Percentiles rank a stretch among this genome's conserved stretches.
Evolutionary conservation across 331 rosid genomes (phyloP).

Genomic region (Rhamnella rubrinervis): DNA sequence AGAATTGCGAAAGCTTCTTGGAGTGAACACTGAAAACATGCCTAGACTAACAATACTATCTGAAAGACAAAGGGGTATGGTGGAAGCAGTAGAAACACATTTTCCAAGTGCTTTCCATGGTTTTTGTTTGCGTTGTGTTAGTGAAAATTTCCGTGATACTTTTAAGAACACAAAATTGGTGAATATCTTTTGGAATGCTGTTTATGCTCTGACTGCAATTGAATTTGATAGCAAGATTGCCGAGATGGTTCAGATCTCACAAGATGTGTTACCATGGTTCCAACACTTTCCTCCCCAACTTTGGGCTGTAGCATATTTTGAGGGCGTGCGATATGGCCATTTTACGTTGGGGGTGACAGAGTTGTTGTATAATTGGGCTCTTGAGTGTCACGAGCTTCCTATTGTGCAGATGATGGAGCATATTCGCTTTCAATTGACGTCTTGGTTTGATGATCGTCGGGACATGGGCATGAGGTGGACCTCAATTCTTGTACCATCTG

Average conservation of each 20-base stretch:
- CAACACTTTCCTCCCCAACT: conserved; percentile 85
- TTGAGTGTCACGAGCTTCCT: conserved; percentile 96
- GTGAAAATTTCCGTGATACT: conserved; percentile 90
- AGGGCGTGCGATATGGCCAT: conserved; percentile 91
- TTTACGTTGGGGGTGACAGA: conserved; percentile 86
- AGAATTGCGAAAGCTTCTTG: conserved; percentile 88
- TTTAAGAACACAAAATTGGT: conserved; percentile 94
- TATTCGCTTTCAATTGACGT: conserved; percentile 64
- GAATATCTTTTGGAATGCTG: conserved; percentile 97
- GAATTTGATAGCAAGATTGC: conserved; percentile 87
- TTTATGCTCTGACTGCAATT: conserved; percentile 87
- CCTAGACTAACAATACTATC: conserved; percentile 91
- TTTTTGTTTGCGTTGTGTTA: conserved; percentile 79
- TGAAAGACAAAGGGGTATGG: conserved; percentile 78
- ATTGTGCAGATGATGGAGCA: conserved; percentile 96
- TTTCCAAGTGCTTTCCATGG: conserved; percentile 94
- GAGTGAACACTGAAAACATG: conserved; percentile 94
- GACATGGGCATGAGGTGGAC: conserved; percentile 75
- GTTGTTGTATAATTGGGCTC: conserved; percentile 93
- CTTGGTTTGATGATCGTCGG: conserved; percentile 74
- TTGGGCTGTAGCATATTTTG: conserved; percentile 97
- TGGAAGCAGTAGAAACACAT: conserved; percentile 92
- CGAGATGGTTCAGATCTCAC: conserved; percentile 90
- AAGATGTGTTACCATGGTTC: conserved; percentile 79
- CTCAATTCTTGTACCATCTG: conserved; percentile 87